Base-by-base conservation (phyloP, 1,139 yeast species). In the Pichia sp. region DNA sequence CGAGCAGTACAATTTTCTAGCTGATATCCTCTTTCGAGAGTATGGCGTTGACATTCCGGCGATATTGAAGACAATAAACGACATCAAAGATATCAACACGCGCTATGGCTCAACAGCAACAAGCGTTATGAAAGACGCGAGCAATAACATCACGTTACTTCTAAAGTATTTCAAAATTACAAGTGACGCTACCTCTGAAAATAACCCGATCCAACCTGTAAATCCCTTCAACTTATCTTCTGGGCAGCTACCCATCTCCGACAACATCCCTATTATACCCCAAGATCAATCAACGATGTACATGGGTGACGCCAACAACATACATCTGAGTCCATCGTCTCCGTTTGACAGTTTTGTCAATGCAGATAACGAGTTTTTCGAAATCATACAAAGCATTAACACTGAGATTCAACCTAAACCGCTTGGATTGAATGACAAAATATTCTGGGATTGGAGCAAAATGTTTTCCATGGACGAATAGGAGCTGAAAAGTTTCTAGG, bases 1-100 rank as follows among this genome's bases (percentile, higher is more conserved):
- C 10, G 31, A 48, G 4, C 41, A 51, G 10, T 57, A 53, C 24
- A 53, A 53, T 27, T 27, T 55, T 9, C 27, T 60, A 7, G 46
- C 52, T 9, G 52, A 56, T n/a, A 36, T 45, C 8, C 62, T 69
- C 3, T 61, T 63, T 20, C 61, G 57, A 27, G 58, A 49, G 12
- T 59, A 52, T 41, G 36, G 49, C 20, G 57, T 68, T 4, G 66
- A 67, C 51, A 61, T 61, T 47, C 53, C 56, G 3, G 46, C 55
- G 9, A 62, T 71, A 1, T 51, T 71, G 48, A 56, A 60, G 2
- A 59, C 68, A n/a, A 67, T 70, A n/a, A 58, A 67, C 6, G 54
- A 64, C 50, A 65, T 68, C 31, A 58, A 52, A 36, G 45, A 49
- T 8, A 51, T 58, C 6, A 59, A 59, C 42, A 34, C 34, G 10